Base-by-base conservation (phyloP, 1,284 basidiomycete genomes). In the Schizophyllum commune region DNA sequence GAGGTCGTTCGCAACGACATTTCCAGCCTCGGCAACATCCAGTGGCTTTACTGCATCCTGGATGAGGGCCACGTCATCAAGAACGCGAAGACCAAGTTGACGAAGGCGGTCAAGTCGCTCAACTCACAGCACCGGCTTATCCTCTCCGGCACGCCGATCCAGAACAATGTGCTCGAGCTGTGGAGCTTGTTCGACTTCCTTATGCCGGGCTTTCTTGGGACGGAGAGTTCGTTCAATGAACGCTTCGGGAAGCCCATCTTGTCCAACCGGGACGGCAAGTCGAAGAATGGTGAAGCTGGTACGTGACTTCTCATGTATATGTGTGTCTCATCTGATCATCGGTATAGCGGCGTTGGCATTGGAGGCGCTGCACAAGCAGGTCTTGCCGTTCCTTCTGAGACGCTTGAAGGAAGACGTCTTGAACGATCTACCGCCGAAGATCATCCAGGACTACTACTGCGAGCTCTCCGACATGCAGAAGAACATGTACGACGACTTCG, bases 11-110 rank as follows among this genome's bases (percentile, higher is more conserved):
- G 97, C 55, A 98, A 98, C 75, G 97, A 99, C 73, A 92, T 98
- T 62, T 75, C 83, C 19, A 86, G 82, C 62, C 79, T 99, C 7
- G 82, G 89, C 66, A 80, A 82, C 58, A 73, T 91, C 64, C 84
- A 88, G 67, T 99, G 94, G 94, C 83, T 97, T 58, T 99, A 98
- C 74, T 98, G 96, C 75, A 91, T 99, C 55, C 83, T 99, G 56
- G 97, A 99, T 72, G 97, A 99, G 76, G 97, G 97, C 0, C 97
- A 99, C 73, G 86, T 98, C 66, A 99, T 99, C 78, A 98, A 98
- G 81, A 98, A 98, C 69, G 89, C 94, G 22, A 98, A 96, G 78
- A 98, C 97, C 32, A 99, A 99, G 75, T 83, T 99, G 57, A 96
- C 96, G 0, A 94, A 96, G 72, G 94, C 97, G 0, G 93, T 99